A percentile compares a stretch with the other conserved stretches of the same genome.
phyloP scores from a whole-genome alignment of 2,329 filamentous ascomycete genomes.

The Cladophialophora immunda region DNA sequence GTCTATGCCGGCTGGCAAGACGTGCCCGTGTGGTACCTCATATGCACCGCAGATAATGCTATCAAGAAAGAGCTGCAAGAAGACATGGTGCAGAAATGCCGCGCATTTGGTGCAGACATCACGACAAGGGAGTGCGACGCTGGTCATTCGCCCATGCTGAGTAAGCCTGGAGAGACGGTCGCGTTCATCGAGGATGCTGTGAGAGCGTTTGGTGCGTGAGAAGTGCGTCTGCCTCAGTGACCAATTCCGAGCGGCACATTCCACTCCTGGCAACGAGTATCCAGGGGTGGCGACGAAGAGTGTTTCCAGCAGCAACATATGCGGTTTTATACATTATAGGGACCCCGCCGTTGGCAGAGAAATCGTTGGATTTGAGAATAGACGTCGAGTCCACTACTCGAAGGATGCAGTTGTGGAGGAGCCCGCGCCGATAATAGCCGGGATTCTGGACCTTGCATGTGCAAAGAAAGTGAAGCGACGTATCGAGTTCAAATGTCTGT shows the following conservation, averaged over 20 bases:
- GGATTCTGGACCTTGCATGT: not conserved
- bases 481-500: not conserved
- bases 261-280: not conserved
- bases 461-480: not conserved
- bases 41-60: conserved; percentile 52
- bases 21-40: conserved; percentile 58
- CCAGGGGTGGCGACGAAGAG: not conserved
- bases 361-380: not conserved
- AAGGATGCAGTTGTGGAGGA: not conserved
- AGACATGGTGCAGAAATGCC: conserved; percentile 20
- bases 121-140: conserved; percentile 53
- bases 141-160: conserved; percentile 61
- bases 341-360: not conserved
- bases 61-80: conserved; percentile 52
- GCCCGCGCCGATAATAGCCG: not conserved
- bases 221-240: not conserved
- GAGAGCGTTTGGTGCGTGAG: conserved; percentile 7
- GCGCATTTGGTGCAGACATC: conserved; percentile 44
- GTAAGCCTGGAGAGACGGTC: conserved; percentile 52
- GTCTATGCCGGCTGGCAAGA: conserved; percentile 59
- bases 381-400: not conserved
- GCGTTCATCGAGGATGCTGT: conserved; percentile 50
- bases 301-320: not conserved
- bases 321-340: not conserved
- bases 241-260: not conserved